Evolutionary conservation across 179 eudicot genomes (phyloP), one percentile per base, ranked within the genome.

Genomic region (Spinacia oleracea): DNA sequence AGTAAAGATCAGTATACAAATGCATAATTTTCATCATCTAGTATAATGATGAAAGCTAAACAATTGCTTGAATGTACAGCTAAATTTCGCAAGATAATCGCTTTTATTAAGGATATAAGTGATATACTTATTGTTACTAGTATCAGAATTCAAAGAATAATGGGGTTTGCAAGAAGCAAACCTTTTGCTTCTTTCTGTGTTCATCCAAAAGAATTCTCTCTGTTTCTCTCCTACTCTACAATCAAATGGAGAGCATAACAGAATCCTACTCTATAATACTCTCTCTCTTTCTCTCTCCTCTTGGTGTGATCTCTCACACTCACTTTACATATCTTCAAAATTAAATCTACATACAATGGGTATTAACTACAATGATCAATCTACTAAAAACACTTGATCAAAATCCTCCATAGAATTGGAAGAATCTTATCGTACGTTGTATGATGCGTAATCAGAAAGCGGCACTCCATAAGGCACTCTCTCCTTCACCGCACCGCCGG

Each of bases 401-500:
- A 70, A 45, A 38, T 72, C 82, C 68, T 88, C 89, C 87, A 18
- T 85, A 84, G 92, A 20, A 20, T 85, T 78, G 86, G 88, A 83
- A 72, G 81, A 81, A 31, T 50, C 6, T 12, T 38, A 58, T 35
- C 8, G 58, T n/a, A n/a, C n/a, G n/a, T 74, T 58, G 12, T 42
- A 70, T 46, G n/a, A n/a, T n/a, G n/a, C n/a, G n/a, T n/a, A 42
- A 16, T 90, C 82, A 93, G 79, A 90, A 89, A 78, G 60, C 81
- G 18, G 97, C 86, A 38, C 73, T 84, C 97, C 96, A 93, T 60
- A 93, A 72, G 76, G 94, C 81, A 42, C 85, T 86, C 62, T 90
- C 89, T 14, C 91, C 91, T 86, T 93, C 97, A 1, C 97, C 97
- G 48, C 98, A 93, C 74, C 93, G 90, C 40, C 87, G 83, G 78